These are phyloP conservation scores for Linnemannia schmuckeri DNA, from an alignment of 192 early-diverging fungal species.

Conservation along the genomic window DNA sequence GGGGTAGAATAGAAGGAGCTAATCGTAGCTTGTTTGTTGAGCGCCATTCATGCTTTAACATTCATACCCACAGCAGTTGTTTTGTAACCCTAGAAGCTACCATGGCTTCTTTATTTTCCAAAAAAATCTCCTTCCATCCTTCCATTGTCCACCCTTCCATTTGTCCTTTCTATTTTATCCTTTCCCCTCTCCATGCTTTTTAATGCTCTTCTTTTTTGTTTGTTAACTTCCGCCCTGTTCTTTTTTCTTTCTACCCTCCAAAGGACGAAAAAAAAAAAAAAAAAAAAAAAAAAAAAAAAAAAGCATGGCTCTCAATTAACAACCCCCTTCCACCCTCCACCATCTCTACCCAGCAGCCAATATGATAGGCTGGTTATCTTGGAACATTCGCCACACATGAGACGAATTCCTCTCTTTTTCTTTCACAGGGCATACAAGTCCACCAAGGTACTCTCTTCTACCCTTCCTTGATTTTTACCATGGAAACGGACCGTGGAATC, in stretches of 20 bases:
- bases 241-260: background rate
- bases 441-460: background rate
- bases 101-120: background rate
- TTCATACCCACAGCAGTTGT: background rate
- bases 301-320: background rate
- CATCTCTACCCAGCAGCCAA: too few species aligned
- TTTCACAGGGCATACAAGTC: background rate
- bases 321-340: background rate
- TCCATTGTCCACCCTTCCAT: background rate
- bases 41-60: background rate
- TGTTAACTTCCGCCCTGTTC: background rate
- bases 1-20: too few species aligned
- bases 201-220: background rate
- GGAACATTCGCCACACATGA: background rate
- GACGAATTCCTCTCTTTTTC: too few species aligned
- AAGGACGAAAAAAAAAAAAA: background rate
- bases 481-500: background rate
- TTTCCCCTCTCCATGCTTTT: background rate
- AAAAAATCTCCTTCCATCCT: background rate
- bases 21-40: too few species aligned
- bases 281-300: background rate
- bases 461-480: background rate
- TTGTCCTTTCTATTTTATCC: background rate
- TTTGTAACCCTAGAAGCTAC: background rate
- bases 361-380: background rate